Evolutionary conservation across 805 yeast species (phyloP), one percentile per base, ranked within the genome.

Genomic region (Candida hungchunana): DNA sequence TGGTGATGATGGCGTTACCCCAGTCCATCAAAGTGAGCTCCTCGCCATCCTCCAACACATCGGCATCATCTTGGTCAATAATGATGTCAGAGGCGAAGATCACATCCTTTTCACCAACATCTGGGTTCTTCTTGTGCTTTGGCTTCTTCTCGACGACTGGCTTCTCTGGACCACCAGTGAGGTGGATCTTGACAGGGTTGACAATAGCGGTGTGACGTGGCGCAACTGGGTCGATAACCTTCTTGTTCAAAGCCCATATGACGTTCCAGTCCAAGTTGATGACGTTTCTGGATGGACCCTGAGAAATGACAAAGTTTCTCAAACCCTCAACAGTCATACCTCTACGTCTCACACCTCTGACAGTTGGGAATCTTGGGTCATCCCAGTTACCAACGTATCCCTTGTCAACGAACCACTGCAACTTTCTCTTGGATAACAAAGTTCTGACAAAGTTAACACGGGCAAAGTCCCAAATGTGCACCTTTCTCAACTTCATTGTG

Each of bases 281-380:
- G 56, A 93, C 88, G 70, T 93, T 93, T 69, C 82, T 87, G 31
- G 97, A 90, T 26, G 99, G 99, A 55, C 99, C 99, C 70, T 93
- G 97, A 33, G 95, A 75, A 44, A 93, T 71, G 49, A 93, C 84
- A 55, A 93, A 93, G 73, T 85, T 84, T 65, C 90, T 79, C 62
- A 93, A 77, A 48, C 97, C 99, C 69, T 93, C 97, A 46, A 93
- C 94, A 26, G 96, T 79, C 99, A 93, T 93, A 71, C 99, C 99
- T 71, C 99, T 84, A 74, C 98, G 82, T 72, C 97, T 86, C 36
- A 90, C 96, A 71, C 99, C 99, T 65, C 97, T 82, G 26, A 93
- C 96, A 31, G 99, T 93, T 51, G 99, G 99, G 87, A 93, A 93
- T 64, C 99, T 77, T 53, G 99, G 98, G 64, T 93, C 99, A 58